Conservation (phyloP, 352 stramenopile species). For the Synura sp. region DNA sequence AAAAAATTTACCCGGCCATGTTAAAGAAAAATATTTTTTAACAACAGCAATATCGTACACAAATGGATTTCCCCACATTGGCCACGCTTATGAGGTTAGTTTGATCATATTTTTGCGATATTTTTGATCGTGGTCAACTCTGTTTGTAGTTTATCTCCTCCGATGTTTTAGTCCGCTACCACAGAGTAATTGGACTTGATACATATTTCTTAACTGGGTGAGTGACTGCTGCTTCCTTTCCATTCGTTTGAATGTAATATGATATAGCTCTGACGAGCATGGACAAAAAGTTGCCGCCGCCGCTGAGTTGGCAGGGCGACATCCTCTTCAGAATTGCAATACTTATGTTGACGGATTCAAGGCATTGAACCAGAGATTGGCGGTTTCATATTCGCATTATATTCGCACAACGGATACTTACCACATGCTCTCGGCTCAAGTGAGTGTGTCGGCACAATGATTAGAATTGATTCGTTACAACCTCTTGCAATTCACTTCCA, state of each 20-base stretch:
- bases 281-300: constrained; percentile 98
- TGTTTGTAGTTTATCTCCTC: constrained; percentile 55
- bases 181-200: constrained; percentile 76
- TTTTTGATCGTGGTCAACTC: constrained; percentile 52
- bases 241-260: constrained; percentile 69
- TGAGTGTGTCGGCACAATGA: constrained; percentile 72
- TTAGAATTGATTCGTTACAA: constrained; percentile 69
- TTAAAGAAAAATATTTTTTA: constrained; percentile 77
- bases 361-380: constrained; percentile 66
- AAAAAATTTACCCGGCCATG: neutral
- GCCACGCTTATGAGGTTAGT: constrained; percentile 92
- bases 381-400: constrained; percentile 81
- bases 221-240: constrained; percentile 31
- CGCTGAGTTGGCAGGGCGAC: constrained; percentile 76
- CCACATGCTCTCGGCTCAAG: constrained; percentile 88
- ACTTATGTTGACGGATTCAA: constrained; percentile 81
- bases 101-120: neutral
- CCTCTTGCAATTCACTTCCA: neutral
- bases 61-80: constrained; percentile 93
- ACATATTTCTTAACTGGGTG: constrained; percentile 70
- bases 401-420: constrained; percentile 88
- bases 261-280: constrained; percentile 92
- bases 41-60: constrained; percentile 99
- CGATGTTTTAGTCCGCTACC: constrained; percentile 93
- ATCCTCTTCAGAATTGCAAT: constrained; percentile 90